Base-by-base conservation (phyloP, 495 filamentous ascomycete species). In the Pseudomonodictys pantanalensis region DNA sequence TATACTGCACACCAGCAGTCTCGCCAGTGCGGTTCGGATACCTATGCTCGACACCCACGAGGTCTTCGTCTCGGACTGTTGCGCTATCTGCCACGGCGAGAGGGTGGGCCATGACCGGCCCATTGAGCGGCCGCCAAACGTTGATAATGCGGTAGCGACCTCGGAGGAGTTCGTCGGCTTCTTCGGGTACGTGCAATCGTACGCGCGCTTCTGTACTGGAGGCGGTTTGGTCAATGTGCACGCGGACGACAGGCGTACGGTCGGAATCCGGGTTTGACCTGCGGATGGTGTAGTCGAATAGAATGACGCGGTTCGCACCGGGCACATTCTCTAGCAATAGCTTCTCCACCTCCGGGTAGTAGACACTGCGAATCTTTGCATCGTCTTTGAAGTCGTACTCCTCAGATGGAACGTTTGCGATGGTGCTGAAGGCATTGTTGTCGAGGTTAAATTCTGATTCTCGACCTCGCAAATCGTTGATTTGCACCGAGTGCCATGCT, bases 251-350 rank as follows among this genome's bases (percentile, higher is more conserved):
- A 9, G 91, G 89, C 18, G 71, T 72, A 11, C 90, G 80, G 2
- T 63, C 52, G 0, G 87, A 79, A 35, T 69, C 56, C 1, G 80
- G 75, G 3, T 55, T 68, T 5, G 81, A 72, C 33, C 86, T 83
- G 2, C 91, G 88, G 76, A 95, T 83, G 15, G 91, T 96, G 76
- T 96, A 89, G 81, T 96, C 91, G 79, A 96, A 96, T 64, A 96
- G 71, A 56, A 89, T 69, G 29, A 95, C 75, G 3, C 81, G 73
- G 41, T 80, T 76, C 18, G 78, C 77, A 30, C 84, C 87, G 2
- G 85, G 83, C 49, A 91, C 75, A 55, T 80, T 67, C 18, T 76
- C 61, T 1, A 86, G 74, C 0, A 96, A 72, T 47, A 95, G 76
- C 6, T 73, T 56, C 72, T 87, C 82, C 22, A 92, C 81, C 68